A percentile compares a stretch with the other conserved stretches of the same genome.
phyloP scores from a whole-genome alignment of 192 early-diverging fungal species.

The Coemansia guatemalensis region DNA sequence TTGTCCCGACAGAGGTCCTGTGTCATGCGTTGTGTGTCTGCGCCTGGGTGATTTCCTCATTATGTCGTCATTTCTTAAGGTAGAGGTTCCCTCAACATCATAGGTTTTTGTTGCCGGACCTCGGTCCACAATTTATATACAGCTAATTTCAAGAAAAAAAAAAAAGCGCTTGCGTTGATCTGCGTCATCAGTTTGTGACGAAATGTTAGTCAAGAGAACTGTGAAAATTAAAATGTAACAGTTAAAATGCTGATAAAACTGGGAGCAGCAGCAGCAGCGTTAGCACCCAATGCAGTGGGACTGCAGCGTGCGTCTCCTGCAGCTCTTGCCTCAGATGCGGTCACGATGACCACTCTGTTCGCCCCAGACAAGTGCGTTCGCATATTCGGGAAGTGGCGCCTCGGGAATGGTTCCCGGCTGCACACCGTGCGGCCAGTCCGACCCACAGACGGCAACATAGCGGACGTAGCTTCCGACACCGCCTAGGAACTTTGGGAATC shows the following conservation, averaged over 20 bases:
- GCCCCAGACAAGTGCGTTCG: conserved; percentile 34
- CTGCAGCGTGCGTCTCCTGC: neutral
- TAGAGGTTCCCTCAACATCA: neutral
- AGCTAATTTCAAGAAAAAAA: no score
- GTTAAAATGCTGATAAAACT: neutral
- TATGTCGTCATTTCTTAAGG: neutral
- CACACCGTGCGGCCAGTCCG: conserved; percentile 41
- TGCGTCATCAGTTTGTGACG: no score
- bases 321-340: conserved; percentile 6
- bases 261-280: neutral
- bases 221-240: no score
- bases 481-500: conserved; percentile 55
- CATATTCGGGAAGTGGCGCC: conserved; percentile 46
- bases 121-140: neutral
- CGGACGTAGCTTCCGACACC: conserved; percentile 53
- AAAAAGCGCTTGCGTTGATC: no score
- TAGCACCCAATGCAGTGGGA: no score
- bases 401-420: conserved; percentile 37
- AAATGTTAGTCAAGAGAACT: no score
- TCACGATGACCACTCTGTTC: conserved; percentile 27
- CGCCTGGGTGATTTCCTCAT: neutral
- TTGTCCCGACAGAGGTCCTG: neutral
- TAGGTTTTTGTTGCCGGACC: neutral
- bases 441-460: conserved; percentile 52
- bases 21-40: neutral